Evolutionary conservation across 495 filamentous ascomycete species (phyloP), one percentile per base, ranked within the genome.

Genomic region (Tuber umbilicatum): DNA sequence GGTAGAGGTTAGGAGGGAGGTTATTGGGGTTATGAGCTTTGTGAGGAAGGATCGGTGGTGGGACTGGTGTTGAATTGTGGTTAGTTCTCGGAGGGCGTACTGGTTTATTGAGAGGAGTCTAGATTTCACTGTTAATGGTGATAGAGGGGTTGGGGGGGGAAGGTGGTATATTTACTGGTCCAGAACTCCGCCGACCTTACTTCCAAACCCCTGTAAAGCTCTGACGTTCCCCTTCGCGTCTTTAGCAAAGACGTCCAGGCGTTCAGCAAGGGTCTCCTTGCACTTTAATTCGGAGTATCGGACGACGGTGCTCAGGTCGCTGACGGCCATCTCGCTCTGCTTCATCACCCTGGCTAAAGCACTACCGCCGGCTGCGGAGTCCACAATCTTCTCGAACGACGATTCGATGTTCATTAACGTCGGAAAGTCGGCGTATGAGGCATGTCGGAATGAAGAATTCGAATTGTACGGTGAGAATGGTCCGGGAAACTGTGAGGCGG

Each of bases 61-160:
- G 9, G 78, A 78, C 73, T 81, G 70, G 70, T 75, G 77, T 69
- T 75, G 75, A 50, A 82, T 77, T 50, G 73, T 70, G 38, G 73
- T 80, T 68, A 82, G 75, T 70, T 82, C 78, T 21, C 80, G 80
- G 31, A 82, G 74, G 37, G 81, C 78, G 72, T 82, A 82, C 70
- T 82, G 81, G 73, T 82, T 82, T 72, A 82, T 79, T 64, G 81
- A 82, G 27, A 82, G 78, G 3, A 82, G 74, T 73, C 81, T 82
- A 78, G 41, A 64, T 60, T 70, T 70, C 35, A 38, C 55, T 40
- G 70, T 74, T 31, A 70, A 31, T 27, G 40, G 9, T 69, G 42
- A 40, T 45, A 50, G 72, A 14, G 71, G 73, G 43, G 70, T 37
- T 40, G 70, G 38, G 50, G 43, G 50, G 43, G 73, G 73, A 71